phyloP scores from a whole-genome alignment of 331 rosid species.

The Erythrophleum ivorense region DNA sequence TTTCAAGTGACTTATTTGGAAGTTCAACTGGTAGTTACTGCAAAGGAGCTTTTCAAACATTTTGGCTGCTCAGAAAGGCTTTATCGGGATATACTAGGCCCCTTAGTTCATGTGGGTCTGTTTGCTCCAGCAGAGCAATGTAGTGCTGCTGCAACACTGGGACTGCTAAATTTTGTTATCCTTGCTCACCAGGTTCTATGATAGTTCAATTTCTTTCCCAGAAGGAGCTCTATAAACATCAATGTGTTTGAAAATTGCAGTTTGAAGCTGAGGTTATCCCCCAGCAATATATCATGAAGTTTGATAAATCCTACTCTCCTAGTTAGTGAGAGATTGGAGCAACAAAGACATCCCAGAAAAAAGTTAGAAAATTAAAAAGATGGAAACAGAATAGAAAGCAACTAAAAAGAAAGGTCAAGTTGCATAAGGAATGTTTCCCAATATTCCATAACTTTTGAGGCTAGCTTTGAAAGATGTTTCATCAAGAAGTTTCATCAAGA shows the following conservation, averaged over 20 bases:
- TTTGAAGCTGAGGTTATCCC: slow-evolving; percentile 12
- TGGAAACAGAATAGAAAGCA: slow-evolving; percentile 2
- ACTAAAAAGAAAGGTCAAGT: not conserved
- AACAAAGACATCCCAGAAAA: not conserved
- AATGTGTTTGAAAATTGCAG: not conserved
- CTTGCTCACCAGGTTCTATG: slow-evolving; percentile 66
- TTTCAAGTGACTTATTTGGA: slow-evolving; percentile 32
- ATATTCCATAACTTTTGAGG: not conserved
- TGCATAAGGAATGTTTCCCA: not conserved
- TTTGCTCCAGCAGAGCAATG: slow-evolving; percentile 65
- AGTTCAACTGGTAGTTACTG: slow-evolving; percentile 58
- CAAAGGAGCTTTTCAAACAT: slow-evolving; percentile 65
- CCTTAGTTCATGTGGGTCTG: slow-evolving; percentile 66
- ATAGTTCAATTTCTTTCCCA: not conserved
- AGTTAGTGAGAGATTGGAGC: not conserved
- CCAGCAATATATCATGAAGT: slow-evolving; percentile 6
- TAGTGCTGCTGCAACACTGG: slow-evolving; percentile 70
- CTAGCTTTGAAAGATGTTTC: not conserved
- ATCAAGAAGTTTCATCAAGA: too few relatives aligned
- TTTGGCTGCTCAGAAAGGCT: slow-evolving; percentile 62
- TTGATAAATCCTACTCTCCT: slow-evolving; percentile 1
- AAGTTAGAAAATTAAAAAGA: not conserved
- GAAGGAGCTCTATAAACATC: not conserved
- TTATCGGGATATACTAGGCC: slow-evolving; percentile 52
- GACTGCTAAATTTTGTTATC: slow-evolving; percentile 47